phyloP scores from a whole-genome alignment of 306 rosid genomes.

The Purshia tridentata region DNA sequence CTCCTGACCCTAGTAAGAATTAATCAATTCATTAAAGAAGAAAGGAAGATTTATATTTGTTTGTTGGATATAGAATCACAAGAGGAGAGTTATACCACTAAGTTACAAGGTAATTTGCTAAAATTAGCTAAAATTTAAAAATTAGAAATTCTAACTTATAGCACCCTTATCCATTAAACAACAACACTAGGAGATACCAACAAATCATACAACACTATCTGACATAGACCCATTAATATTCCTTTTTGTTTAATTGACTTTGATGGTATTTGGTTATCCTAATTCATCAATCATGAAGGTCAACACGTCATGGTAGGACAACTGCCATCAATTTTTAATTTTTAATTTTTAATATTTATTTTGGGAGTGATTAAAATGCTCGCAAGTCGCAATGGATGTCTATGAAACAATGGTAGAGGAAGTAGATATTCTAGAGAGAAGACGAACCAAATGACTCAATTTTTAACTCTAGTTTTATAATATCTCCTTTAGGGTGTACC shows the following conservation, averaged over 20 bases:
- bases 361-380: not conserved
- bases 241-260: not conserved
- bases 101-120: not conserved
- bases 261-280: not conserved
- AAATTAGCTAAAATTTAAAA: too few relatives aligned
- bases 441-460: not conserved
- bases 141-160: not conserved
- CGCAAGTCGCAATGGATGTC: not conserved
- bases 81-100: not conserved
- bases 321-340: not conserved
- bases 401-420: slow-evolving; percentile 7
- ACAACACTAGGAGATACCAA: not conserved
- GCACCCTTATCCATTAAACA: not conserved
- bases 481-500: not conserved
- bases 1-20: not conserved
- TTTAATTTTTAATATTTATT: not conserved
- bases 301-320: slow-evolving; percentile 8
- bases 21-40: not conserved
- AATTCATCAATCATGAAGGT: slow-evolving; percentile 16
- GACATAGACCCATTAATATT: not conserved
- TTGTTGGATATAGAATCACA: too few relatives aligned
- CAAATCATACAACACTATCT: not conserved
- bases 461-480: not conserved
- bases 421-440: not conserved
- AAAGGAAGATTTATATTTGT: too few relatives aligned